Evolutionary conservation across 257 asterid genomes (phyloP).

Genomic region (Solanum chiquidenum): DNA sequence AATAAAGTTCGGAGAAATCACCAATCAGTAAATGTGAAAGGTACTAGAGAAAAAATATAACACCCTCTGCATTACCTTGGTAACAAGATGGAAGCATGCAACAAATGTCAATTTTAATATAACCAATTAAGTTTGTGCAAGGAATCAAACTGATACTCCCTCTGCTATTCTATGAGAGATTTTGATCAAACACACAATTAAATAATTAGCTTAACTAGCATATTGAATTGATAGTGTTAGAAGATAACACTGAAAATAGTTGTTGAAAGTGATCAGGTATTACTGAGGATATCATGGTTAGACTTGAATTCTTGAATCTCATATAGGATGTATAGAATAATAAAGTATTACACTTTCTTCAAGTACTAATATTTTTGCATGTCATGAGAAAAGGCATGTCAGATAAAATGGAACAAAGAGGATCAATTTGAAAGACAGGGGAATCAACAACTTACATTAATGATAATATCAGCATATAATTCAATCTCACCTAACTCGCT

Average conservation of each 20-base stretch:
- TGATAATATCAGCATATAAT: background rate
- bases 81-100: background rate
- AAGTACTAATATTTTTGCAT: background rate
- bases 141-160: background rate
- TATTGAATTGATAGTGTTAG: background rate
- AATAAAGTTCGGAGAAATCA: background rate
- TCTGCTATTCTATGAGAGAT: background rate
- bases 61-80: background rate
- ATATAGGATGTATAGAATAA: background rate
- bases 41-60: background rate
- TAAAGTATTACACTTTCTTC: background rate
- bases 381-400: background rate
- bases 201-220: background rate
- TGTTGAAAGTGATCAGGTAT: background rate
- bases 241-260: background rate
- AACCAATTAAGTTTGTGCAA: background rate
- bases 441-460: background rate
- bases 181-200: background rate
- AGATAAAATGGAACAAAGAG: background rate
- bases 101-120: background rate
- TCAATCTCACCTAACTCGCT: background rate
- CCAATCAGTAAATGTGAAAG: background rate
- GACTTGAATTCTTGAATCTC: too few species aligned
- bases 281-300: background rate
- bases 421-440: background rate